Conservation (phyloP, 108 stramenopile species). For the Fragilaria crotonensis region DNA sequence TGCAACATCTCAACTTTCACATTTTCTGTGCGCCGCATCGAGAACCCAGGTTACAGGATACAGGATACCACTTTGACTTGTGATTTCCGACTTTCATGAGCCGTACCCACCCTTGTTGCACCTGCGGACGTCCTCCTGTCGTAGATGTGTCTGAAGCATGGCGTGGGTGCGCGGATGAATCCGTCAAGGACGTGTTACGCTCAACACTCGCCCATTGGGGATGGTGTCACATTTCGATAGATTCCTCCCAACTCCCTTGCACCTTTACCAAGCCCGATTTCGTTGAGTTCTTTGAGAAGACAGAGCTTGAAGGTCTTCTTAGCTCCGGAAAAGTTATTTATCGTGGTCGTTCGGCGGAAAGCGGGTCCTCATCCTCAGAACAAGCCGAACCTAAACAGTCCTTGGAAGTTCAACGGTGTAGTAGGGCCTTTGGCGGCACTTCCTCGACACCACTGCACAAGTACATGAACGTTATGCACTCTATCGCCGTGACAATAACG, state of each 20-base stretch:
- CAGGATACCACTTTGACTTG: too few species aligned
- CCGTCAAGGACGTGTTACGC: not conserved
- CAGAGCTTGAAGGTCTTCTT: too few species aligned
- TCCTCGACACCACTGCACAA: not conserved
- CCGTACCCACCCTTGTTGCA: too few species aligned
- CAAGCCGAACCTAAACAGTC: slow-evolving; percentile 40
- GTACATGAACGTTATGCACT: slow-evolving; percentile 35
- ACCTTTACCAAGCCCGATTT: not conserved
- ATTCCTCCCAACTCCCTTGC: not conserved
- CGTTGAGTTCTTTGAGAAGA: too few species aligned
- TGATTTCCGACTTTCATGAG: too few species aligned
- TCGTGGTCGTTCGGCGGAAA: slow-evolving; percentile 38
- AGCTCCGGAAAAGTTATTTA: too few species aligned
- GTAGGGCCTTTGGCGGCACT: not conserved
- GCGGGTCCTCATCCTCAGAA: slow-evolving; percentile 19
- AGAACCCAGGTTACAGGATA: too few species aligned
- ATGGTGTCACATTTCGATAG: not conserved
- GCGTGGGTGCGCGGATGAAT: too few species aligned
- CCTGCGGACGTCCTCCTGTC: too few species aligned
- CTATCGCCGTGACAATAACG: slow-evolving; percentile 17
- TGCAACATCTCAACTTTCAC: too few species aligned
- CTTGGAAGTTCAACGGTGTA: slow-evolving; percentile 36
- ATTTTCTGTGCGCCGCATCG: too few species aligned
- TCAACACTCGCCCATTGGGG: not conserved
- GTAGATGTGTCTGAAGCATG: too few species aligned